phyloP scores from a whole-genome alignment of 2,329 filamentous ascomycete genomes.

The Ceratocystis destructans region DNA sequence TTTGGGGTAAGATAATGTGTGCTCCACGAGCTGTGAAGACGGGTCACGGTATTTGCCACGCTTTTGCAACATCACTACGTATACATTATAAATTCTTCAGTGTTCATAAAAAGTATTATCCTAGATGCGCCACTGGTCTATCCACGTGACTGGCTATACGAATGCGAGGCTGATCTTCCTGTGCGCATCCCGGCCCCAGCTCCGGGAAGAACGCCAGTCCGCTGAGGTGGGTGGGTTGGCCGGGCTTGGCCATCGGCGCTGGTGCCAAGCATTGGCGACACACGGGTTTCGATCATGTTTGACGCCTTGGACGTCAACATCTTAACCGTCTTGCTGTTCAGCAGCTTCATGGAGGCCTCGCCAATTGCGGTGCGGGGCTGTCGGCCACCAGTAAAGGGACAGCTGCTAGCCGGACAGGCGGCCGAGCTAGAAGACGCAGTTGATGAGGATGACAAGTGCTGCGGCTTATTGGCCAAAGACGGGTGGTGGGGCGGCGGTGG shows the following conservation, averaged over 20 bases:
- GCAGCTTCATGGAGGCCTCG: slow-evolving; percentile 15
- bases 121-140: background rate
- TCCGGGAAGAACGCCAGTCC: background rate
- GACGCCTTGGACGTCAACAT: slow-evolving; percentile 21
- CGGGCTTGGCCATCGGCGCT: slow-evolving; percentile 14
- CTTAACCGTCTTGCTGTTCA: slow-evolving; percentile 21
- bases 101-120: background rate
- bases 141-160: background rate
- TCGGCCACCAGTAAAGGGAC: background rate
- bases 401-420: background rate
- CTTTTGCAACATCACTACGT: background rate
- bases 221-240: slow-evolving; percentile 2
- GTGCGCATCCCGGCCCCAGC: background rate
- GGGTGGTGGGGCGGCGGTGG: background rate
- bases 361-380: slow-evolving; percentile 2
- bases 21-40: background rate
- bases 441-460: background rate
- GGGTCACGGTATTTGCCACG: no score
- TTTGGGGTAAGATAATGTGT: background rate
- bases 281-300: slow-evolving; percentile 21
- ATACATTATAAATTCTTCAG: background rate
- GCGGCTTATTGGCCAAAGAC: background rate
- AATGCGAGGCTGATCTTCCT: background rate
- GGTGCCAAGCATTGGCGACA: slow-evolving; percentile 20
- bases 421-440: background rate